A percentile compares a stretch with the other conserved stretches of the same genome.
Conservation (phyloP, 345 rosid species). For the Reutealis trisperma region DNA sequence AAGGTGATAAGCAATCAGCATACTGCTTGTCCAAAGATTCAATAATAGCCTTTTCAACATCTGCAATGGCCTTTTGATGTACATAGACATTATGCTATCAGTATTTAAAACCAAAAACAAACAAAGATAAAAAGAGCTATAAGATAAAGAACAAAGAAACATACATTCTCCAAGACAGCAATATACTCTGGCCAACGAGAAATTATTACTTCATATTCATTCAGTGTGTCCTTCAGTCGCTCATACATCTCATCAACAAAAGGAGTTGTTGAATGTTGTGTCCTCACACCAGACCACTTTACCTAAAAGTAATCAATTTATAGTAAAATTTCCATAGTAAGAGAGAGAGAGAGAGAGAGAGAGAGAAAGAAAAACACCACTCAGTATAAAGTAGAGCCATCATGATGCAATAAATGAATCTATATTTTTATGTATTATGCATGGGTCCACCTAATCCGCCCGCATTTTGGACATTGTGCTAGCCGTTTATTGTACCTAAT, state of each 20-base stretch:
- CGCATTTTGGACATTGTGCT: neutral
- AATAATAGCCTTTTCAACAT: constrained; percentile 33
- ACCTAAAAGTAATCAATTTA: constrained; percentile 12
- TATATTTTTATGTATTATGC: neutral
- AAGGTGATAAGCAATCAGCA: constrained; percentile 24
- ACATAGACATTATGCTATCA: constrained; percentile 1
- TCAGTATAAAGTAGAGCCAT: neutral
- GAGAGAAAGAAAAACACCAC: neutral
- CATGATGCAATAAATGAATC: neutral
- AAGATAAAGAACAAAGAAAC: constrained; percentile 4
- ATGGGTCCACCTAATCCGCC: neutral
- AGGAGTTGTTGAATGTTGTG: constrained; percentile 23
- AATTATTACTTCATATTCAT: constrained; percentile 32
- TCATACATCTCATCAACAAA: constrained; percentile 27
- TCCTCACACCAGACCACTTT: constrained; percentile 7
- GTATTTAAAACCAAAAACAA: neutral
- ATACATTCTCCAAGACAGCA: constrained; percentile 25
- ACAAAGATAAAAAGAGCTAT: neutral
- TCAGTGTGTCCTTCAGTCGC: constrained; percentile 19
- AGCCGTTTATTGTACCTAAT: too few relatives aligned
- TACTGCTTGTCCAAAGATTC: constrained; percentile 32
- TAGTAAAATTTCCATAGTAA: neutral
- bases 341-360: neutral
- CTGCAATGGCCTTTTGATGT: constrained; percentile 28
- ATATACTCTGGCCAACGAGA: constrained; percentile 33